Evolutionary conservation across 2,329 filamentous ascomycete genomes (phyloP).

Genomic region (Dendrostoma leiphaemia): DNA sequence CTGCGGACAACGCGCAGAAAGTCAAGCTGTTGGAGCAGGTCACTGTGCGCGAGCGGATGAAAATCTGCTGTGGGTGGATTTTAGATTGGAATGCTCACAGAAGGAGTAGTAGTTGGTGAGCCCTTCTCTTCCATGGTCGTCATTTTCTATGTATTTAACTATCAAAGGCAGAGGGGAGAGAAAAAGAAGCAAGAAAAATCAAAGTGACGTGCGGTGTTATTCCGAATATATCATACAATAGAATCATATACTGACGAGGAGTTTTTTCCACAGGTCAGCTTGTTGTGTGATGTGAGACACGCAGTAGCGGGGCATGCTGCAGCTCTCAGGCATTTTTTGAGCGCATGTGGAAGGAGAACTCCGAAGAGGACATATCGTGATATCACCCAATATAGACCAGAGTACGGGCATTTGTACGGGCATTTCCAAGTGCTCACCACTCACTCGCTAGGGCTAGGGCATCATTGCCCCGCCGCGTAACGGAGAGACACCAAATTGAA

Average conservation of each 20-base stretch:
- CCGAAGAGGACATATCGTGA: too few relatives aligned
- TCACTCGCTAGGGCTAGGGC: too few relatives aligned
- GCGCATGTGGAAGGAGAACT: too few relatives aligned
- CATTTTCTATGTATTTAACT: background rate
- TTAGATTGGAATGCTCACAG: constrained; percentile 58
- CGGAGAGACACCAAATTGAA: too few relatives aligned
- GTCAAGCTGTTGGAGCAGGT: constrained; percentile 71
- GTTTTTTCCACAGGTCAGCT: background rate
- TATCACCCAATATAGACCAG: too few relatives aligned
- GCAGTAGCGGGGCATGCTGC: too few relatives aligned
- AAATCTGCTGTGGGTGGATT: constrained; percentile 81
- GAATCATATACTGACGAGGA: background rate
- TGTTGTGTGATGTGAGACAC: constrained; percentile 2
- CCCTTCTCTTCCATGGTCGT: background rate
- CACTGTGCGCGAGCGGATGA: constrained; percentile 77
- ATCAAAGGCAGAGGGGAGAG: background rate
- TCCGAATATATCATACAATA: background rate
- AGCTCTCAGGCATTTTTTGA: too few relatives aligned
- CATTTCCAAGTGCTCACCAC: too few relatives aligned
- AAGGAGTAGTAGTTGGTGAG: constrained; percentile 7
- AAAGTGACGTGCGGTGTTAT: background rate
- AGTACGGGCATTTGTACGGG: too few relatives aligned
- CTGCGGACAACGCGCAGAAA: constrained; percentile 74
- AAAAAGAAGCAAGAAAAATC: background rate
- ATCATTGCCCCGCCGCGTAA: too few relatives aligned